Evolutionary conservation across 371 early-diverging fungal genomes (phyloP).

Genomic region (Syncephalastrum monosporum): DNA sequence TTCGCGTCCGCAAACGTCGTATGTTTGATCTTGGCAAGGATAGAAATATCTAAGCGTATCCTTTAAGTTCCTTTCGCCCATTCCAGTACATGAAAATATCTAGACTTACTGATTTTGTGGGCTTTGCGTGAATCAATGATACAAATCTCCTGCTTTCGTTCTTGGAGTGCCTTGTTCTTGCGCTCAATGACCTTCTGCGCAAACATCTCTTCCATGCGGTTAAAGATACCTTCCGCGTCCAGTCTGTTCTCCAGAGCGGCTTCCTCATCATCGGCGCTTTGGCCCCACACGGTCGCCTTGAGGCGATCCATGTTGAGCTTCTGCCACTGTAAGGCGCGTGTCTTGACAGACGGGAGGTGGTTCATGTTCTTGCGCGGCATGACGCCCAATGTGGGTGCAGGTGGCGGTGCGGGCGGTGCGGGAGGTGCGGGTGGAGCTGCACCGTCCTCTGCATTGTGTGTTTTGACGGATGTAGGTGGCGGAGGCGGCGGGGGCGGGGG

Average conservation of each 20-base stretch:
- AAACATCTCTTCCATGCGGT: constrained; percentile 73
- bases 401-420: constrained; percentile 9
- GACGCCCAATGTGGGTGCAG: constrained; percentile 2
- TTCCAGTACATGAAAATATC: no score
- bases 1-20: constrained; percentile 62
- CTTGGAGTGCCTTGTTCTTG: constrained; percentile 27
- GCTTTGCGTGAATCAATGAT: constrained; percentile 77
- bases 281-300: constrained; percentile 60
- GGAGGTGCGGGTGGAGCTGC: constrained; percentile 10
- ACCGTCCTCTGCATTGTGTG: constrained; percentile 4
- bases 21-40: constrained; percentile 71
- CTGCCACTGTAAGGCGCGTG: constrained; percentile 85
- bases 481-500: constrained; percentile 42
- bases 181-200: constrained; percentile 62
- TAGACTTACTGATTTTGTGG: constrained; percentile 69
- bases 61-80: background rate
- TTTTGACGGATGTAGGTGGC: background rate
- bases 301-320: constrained; percentile 66
- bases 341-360: constrained; percentile 66
- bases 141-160: constrained; percentile 51
- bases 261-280: constrained; percentile 36
- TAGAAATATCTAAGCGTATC: constrained; percentile 54
- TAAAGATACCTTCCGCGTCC: constrained; percentile 63
- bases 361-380: constrained; percentile 58
- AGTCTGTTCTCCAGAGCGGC: constrained; percentile 43